Base-by-base conservation (phyloP, 2,329 filamentous ascomycete genomes). In the Fusarium hainanense region DNA sequence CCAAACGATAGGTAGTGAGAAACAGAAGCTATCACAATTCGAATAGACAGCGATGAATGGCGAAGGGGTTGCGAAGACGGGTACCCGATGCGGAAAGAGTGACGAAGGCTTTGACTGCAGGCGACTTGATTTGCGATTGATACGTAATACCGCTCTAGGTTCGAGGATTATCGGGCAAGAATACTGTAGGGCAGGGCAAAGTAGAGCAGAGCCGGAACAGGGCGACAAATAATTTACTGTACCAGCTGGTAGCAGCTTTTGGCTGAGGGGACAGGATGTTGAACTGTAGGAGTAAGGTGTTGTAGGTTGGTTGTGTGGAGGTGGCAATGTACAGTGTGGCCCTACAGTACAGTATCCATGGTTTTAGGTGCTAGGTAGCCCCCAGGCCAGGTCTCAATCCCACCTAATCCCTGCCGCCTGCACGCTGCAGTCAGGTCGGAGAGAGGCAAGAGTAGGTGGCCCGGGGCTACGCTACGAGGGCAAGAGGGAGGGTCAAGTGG, bases 321-420 rank as follows among this genome's bases (percentile, higher is more conserved):
- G 73, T 75, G 74, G 74, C 72, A 61, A 75, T 55, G 60, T 62
- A 75, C 74, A 75, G 74, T 75, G 74, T 63, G 74, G 42, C 46
- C 37, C 32, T 44, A 43, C 47, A 42, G 41, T 48, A 43, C 34
- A 6, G 16, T 10, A 50, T 28, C 27, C 27, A 28, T 23, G 47
- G 23, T 25, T 20, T n/a, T 25, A 51, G 20, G 48, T 51, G 12
- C 30, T 50, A 25, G 28, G 28, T 28, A 30, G 30, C 48, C 48
- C 27, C 32, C 32, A 18, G 25, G 23, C 47, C 21, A 34, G 21
- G 37, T 28, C 10, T n/a, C 10, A 25, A 47, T 51, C 21, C 48
- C 30, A 50, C 18, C 30, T 51, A 51, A 41, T 42, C 49, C 49
- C 32, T 50, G 30, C 13, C 32, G 10, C 34, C 23, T 42, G 44